Evolutionary conservation across 352 stramenopile species (phyloP).

Genomic region (Phytophthora ramorum): DNA sequence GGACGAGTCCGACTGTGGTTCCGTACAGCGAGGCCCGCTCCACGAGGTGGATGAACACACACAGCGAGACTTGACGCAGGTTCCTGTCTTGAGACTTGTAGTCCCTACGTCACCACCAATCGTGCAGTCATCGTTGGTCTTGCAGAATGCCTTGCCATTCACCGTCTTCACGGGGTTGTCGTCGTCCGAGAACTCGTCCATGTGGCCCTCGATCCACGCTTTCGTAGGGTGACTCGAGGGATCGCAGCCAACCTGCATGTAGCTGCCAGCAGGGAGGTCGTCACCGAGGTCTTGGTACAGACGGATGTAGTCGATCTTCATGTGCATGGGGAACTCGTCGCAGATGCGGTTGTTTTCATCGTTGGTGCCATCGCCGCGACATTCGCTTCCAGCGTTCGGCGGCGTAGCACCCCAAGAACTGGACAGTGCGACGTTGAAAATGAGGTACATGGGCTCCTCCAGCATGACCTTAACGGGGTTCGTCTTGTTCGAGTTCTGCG

Average conservation of each 20-base stretch:
- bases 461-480: slow-evolving; percentile 77
- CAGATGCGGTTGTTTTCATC: slow-evolving; percentile 56
- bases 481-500: slow-evolving; percentile 47
- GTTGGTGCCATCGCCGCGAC: slow-evolving; percentile 58
- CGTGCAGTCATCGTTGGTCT: slow-evolving; percentile 63
- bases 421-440: slow-evolving; percentile 94
- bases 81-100: slow-evolving; percentile 46
- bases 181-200: slow-evolving; percentile 66
- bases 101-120: slow-evolving; percentile 34
- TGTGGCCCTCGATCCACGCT: slow-evolving; percentile 69
- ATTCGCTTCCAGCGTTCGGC: slow-evolving; percentile 54
- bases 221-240: slow-evolving; percentile 62
- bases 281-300: slow-evolving; percentile 62
- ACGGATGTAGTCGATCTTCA: slow-evolving; percentile 80
- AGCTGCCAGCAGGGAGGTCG: slow-evolving; percentile 48
- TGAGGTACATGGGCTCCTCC: slow-evolving; percentile 93
- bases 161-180: slow-evolving; percentile 59
- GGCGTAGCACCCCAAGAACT: slow-evolving; percentile 83
- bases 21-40: slow-evolving; percentile 59
- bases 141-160: slow-evolving; percentile 57
- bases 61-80: slow-evolving; percentile 64
- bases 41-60: slow-evolving; percentile 56
- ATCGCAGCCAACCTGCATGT: slow-evolving; percentile 69
- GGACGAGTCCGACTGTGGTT: slow-evolving; percentile 38
- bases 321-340: slow-evolving; percentile 75